Conservation (phyloP, 2,329 filamentous ascomycete genomes). For the Pestalotiopsis sp. region DNA sequence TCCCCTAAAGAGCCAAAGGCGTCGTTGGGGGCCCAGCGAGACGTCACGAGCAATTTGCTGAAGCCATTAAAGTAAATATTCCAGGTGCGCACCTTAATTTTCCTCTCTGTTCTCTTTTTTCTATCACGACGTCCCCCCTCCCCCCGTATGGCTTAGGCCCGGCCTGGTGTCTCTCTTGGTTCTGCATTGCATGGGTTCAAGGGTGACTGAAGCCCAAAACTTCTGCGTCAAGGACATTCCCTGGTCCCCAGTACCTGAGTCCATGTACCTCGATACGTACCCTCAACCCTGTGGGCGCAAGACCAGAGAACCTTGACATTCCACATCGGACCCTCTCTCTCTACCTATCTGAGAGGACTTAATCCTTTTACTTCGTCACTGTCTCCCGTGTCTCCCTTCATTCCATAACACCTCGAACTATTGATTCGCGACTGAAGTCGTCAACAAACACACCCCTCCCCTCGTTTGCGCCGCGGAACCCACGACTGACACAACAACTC, state of each 20-base stretch:
- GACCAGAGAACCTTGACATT: slow-evolving; percentile 29
- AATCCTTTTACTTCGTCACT: slow-evolving; percentile 19
- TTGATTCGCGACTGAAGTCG: slow-evolving; percentile 21
- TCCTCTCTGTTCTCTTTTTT: background rate
- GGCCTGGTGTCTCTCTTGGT: slow-evolving; percentile 1
- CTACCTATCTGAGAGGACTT: slow-evolving; percentile 13
- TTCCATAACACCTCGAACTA: slow-evolving; percentile 28
- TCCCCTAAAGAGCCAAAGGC: background rate
- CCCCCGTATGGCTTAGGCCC: background rate
- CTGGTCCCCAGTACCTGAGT: slow-evolving; percentile 17
- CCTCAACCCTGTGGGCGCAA: background rate
- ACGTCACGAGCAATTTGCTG: background rate
- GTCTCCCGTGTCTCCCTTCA: slow-evolving; percentile 31
- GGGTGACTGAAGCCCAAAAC: slow-evolving; percentile 18
- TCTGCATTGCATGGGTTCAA: slow-evolving; percentile 11
- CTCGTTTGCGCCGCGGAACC: background rate
- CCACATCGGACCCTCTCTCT: slow-evolving; percentile 23
- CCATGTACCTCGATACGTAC: slow-evolving; percentile 14
- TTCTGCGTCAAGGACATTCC: slow-evolving; percentile 24
- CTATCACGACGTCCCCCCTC: background rate
- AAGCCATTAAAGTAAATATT: background rate
- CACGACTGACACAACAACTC: slow-evolving; percentile 3
- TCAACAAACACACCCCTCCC: slow-evolving; percentile 22
- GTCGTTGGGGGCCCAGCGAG: background rate
- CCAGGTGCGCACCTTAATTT: background rate